These are phyloP conservation scores for Trifolium pratense DNA, from an alignment of 306 rosid genomes.

Conservation along the genomic window DNA sequence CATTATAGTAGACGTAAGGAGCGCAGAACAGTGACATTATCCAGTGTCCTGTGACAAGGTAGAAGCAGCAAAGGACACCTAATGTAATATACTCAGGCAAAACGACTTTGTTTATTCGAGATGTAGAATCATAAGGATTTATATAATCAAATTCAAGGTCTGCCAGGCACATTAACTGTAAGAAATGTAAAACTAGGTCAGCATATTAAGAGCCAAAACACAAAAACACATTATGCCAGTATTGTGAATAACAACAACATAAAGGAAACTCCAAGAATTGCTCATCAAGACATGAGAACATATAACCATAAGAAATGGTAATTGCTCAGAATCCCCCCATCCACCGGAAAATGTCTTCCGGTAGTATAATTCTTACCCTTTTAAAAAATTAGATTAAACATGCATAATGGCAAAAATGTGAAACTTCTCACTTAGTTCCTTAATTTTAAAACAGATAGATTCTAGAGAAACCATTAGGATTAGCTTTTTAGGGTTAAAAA, in stretches of 20 bases:
- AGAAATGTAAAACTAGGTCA: slow-evolving; percentile 28
- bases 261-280: too few relatives aligned
- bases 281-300: too few relatives aligned
- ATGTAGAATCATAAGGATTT: slow-evolving; percentile 92
- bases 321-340: too few relatives aligned
- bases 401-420: too few relatives aligned
- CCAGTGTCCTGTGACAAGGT: slow-evolving; percentile 91
- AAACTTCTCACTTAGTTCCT: too few relatives aligned
- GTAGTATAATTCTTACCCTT: too few relatives aligned
- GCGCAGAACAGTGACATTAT: slow-evolving; percentile 70
- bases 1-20: slow-evolving; percentile 87
- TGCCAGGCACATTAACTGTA: slow-evolving; percentile 96
- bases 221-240: slow-evolving; percentile 21
- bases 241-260: slow-evolving; percentile 4
- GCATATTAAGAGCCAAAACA: slow-evolving; percentile 4
- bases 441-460: too few relatives aligned
- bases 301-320: too few relatives aligned
- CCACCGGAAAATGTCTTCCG: too few relatives aligned
- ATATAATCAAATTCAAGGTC: slow-evolving; percentile 95
- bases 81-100: slow-evolving; percentile 75
- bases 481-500: too few relatives aligned
- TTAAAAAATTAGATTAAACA: too few relatives aligned
- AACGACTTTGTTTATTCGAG: slow-evolving; percentile 77
- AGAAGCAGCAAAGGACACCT: slow-evolving; percentile 70
- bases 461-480: too few relatives aligned